phyloP scores from a whole-genome alignment of 306 rosid genomes.

The Vigna trinervia region DNA sequence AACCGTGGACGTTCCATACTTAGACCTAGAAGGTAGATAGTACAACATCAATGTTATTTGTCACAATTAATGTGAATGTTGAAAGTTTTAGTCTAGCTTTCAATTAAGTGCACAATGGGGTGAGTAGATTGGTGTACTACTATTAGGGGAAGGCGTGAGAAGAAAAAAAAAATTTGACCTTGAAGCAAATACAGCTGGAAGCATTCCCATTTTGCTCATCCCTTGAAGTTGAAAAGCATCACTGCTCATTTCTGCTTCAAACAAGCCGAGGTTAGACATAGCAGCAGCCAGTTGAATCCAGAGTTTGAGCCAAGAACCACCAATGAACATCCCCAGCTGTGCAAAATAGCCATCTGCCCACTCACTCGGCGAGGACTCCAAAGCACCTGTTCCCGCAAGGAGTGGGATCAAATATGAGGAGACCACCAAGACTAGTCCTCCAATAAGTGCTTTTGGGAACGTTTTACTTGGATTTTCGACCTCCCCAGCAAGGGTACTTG shows the following conservation, averaged over 20 bases:
- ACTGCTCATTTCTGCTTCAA: constrained; percentile 93
- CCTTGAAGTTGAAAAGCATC: constrained; percentile 94
- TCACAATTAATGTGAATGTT: background rate
- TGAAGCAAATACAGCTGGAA: constrained; percentile 82
- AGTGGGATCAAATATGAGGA: constrained; percentile 84
- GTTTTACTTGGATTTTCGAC: constrained; percentile 79
- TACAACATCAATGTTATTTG: constrained; percentile 7
- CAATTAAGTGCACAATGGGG: background rate
- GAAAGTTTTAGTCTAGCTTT: background rate
- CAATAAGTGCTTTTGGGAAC: constrained; percentile 84
- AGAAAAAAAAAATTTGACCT: constrained; percentile 55
- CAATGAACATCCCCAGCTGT: constrained; percentile 78
- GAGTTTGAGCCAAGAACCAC: constrained; percentile 88
- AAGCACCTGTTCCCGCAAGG: constrained; percentile 89
- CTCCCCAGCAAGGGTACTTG: constrained; percentile 93
- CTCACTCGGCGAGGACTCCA: constrained; percentile 56
- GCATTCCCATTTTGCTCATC: constrained; percentile 95
- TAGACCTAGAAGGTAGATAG: constrained; percentile 60
- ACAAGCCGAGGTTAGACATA: constrained; percentile 87
- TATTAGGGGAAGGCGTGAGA: background rate
- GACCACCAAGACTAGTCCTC: constrained; percentile 79
- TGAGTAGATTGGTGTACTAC: background rate
- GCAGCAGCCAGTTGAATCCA: constrained; percentile 95
- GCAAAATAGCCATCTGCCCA: constrained; percentile 97
- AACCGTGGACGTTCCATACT: constrained; percentile 82